Percentiles rank a stretch among this genome's conserved stretches.
These are phyloP conservation scores for Hyaloscypha hepaticicola DNA, from an alignment of 495 filamentous ascomycete genomes.

Conservation along the genomic window DNA sequence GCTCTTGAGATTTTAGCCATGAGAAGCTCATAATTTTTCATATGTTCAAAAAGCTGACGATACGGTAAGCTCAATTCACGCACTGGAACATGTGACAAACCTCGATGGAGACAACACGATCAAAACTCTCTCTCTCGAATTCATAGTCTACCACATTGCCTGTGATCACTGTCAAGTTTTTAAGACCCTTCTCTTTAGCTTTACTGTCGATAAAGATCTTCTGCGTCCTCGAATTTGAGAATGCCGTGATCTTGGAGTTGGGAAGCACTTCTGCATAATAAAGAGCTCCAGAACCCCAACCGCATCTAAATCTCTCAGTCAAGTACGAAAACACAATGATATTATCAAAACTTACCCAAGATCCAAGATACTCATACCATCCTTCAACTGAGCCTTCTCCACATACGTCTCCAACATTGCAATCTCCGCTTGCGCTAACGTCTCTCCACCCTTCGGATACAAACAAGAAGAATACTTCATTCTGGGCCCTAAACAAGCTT, in stretches of 20 bases:
- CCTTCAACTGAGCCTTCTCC: conserved; percentile 50
- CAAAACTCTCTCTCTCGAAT: conserved; percentile 52
- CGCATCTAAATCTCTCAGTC: conserved; percentile 45
- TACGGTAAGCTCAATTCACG: background rate
- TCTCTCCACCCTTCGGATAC: conserved; percentile 55
- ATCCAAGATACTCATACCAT: conserved; percentile 62
- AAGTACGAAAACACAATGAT: background rate
- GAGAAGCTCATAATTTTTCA: conserved; percentile 69
- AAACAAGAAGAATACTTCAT: conserved; percentile 62
- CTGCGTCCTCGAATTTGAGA: conserved; percentile 64
- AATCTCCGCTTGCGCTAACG: conserved; percentile 59
- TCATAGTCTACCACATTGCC: conserved; percentile 60
- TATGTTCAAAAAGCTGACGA: conserved; percentile 62
- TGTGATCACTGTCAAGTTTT: conserved; percentile 58
- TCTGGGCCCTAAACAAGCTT: conserved; percentile 54
- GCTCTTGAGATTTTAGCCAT: conserved; percentile 57
- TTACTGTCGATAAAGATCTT: conserved; percentile 60
- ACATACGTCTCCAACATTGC: conserved; percentile 62
- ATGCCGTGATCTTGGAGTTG: conserved; percentile 56
- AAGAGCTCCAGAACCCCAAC: conserved; percentile 62
- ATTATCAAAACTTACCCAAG: conserved; percentile 49
- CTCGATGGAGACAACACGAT: conserved; percentile 63
- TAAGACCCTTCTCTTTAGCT: conserved; percentile 51
- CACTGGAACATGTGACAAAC: conserved; percentile 25
- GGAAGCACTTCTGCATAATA: conserved; percentile 62